phyloP scores from a whole-genome alignment of 2,329 filamentous ascomycete species.

The Nemania bipapillata region DNA sequence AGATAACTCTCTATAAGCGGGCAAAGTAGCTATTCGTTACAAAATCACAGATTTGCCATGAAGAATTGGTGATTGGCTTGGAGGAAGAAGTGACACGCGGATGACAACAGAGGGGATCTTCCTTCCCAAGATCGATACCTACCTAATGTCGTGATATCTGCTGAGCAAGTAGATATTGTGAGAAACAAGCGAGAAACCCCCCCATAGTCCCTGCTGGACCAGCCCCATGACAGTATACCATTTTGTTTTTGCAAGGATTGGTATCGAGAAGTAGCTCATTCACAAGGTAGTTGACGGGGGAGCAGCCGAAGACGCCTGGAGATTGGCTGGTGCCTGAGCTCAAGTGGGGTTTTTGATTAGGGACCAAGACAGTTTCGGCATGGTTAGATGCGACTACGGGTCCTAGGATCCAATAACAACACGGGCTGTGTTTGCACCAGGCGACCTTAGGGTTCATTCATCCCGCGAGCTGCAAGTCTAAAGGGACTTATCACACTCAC shows the following conservation, averaged over 20 bases:
- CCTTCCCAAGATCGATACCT: constrained; percentile 18
- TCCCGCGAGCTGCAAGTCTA: constrained; percentile 33
- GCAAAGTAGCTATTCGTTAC: constrained; percentile 11
- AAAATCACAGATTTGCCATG: constrained; percentile 15
- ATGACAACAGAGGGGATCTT: constrained; percentile 26
- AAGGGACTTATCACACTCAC: constrained; percentile 32
- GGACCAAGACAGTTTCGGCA: constrained; percentile 38
- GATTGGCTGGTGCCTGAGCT: constrained; percentile 43
- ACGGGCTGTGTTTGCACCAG: constrained; percentile 22
- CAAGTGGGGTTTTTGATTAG: constrained; percentile 21
- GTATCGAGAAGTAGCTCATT: constrained; percentile 18
- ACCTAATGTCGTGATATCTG: constrained; percentile 8
- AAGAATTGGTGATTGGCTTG: constrained; percentile 14
- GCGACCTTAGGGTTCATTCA: constrained; percentile 27
- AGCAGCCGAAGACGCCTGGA: constrained; percentile 38
- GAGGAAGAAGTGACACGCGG: constrained; percentile 3
- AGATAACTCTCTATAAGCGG: not conserved
- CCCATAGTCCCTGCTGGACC: constrained; percentile 24
- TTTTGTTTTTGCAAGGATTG: constrained; percentile 38
- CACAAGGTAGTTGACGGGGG: constrained; percentile 42
- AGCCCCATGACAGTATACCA: constrained; percentile 22
- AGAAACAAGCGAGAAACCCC: constrained; percentile 22
- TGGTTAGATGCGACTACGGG: constrained; percentile 31
- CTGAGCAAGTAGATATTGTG: constrained; percentile 27
- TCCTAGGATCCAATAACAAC: constrained; percentile 32